Percentiles rank a stretch among this genome's conserved stretches.
Conservation (phyloP, 108 stramenopile species). For the Bacterosira constricta region DNA sequence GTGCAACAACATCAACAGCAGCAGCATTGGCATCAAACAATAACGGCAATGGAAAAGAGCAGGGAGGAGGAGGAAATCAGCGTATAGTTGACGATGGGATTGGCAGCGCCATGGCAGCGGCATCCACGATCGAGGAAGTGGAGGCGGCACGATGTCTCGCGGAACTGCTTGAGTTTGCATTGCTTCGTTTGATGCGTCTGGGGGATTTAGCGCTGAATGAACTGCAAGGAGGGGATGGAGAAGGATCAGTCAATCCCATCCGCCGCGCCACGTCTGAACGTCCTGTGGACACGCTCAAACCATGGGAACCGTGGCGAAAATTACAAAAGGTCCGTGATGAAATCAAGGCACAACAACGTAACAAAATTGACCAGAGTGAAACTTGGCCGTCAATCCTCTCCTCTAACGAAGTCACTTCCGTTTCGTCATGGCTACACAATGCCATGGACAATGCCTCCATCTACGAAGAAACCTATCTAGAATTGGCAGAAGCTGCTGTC, state of each 20-base stretch:
- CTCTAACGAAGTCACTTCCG: not conserved
- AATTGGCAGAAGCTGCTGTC: constrained; percentile 58
- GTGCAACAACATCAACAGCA: not conserved
- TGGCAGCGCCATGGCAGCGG: not conserved
- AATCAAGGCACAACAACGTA: not conserved
- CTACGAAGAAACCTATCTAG: constrained; percentile 60
- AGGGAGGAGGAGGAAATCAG: not conserved
- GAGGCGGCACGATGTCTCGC: constrained; percentile 57
- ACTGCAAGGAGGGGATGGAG: not conserved
- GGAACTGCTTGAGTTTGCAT: constrained; percentile 74
- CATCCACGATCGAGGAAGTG: constrained; percentile 32
- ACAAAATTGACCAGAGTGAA: not conserved
- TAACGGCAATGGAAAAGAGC: not conserved
- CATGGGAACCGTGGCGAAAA: constrained; percentile 68
- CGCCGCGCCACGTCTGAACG: constrained; percentile 36
- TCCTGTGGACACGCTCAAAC: constrained; percentile 56
- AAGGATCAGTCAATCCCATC: constrained; percentile 49
- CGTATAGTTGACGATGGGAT: not conserved
- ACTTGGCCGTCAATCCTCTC: constrained; percentile 20
- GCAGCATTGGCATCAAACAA: too few relatives aligned
- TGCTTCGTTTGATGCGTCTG: constrained; percentile 62
- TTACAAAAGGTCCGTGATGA: constrained; percentile 16
- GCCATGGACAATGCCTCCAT: constrained; percentile 25
- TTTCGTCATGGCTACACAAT: constrained; percentile 32
- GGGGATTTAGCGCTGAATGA: constrained; percentile 54